Percentiles rank a stretch among this genome's conserved stretches.
These are phyloP conservation scores for Bipolaris victoriae DNA, from an alignment of 2,329 filamentous ascomycete genomes.

Conservation along the genomic window DNA sequence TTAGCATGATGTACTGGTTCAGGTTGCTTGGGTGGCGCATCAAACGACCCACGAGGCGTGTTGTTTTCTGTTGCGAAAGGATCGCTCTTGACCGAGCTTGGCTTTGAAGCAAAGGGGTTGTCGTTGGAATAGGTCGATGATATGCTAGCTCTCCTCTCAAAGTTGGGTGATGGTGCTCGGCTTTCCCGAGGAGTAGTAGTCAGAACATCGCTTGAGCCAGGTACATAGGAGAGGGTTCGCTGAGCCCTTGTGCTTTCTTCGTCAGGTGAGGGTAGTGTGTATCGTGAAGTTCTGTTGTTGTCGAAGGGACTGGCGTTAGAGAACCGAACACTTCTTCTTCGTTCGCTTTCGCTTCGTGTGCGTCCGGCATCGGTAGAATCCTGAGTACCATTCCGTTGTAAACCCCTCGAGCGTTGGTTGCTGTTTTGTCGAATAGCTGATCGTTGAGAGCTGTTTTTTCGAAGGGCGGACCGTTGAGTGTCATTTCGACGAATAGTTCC, in stretches of 20 bases:
- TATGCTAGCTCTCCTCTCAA: not conserved
- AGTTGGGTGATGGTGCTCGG: slow-evolving; percentile 10
- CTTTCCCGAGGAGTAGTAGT: slow-evolving; percentile 9
- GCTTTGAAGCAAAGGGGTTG: slow-evolving; percentile 20
- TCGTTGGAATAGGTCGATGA: slow-evolving; percentile 14
- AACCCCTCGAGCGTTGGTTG: slow-evolving; percentile 8
- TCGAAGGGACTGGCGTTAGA: not conserved
- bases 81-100: slow-evolving; percentile 17
- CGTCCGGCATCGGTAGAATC: slow-evolving; percentile 12
- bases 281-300: slow-evolving; percentile 4
- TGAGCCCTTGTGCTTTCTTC: slow-evolving; percentile 1
- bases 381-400: slow-evolving; percentile 10
- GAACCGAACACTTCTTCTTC: slow-evolving; percentile 8
- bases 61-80: slow-evolving; percentile 13
- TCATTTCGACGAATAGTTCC: slow-evolving; percentile 15
- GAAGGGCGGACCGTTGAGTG: slow-evolving; percentile 6
- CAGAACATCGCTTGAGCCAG: slow-evolving; percentile 7
- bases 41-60: slow-evolving; percentile 2
- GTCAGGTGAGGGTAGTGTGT: slow-evolving; percentile 3
- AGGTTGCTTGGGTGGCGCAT: slow-evolving; percentile 11
- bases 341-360: slow-evolving; percentile 7
- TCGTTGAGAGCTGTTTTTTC: slow-evolving; percentile 10
- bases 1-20: slow-evolving; percentile 13
- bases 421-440: slow-evolving; percentile 15
- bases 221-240: slow-evolving; percentile 9